A percentile compares a stretch with the other conserved stretches of the same genome.
phyloP scores from a whole-genome alignment of 768 basidiomycete species.

The Lenzites betulinus region DNA sequence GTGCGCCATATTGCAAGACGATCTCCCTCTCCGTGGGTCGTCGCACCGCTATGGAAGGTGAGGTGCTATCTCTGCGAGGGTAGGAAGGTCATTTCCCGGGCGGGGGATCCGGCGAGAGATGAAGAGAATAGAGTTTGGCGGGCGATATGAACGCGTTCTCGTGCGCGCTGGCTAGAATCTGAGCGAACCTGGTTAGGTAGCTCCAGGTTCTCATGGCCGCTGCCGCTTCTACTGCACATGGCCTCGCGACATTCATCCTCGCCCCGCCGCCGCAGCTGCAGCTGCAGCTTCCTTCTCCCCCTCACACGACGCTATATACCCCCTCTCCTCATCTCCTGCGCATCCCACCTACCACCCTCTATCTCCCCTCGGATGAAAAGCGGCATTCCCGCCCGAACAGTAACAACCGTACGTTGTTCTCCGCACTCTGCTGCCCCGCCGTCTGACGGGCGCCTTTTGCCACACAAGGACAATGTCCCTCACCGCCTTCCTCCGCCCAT shows the following conservation, averaged over 20 bases:
- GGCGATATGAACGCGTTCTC: slow-evolving; percentile 15
- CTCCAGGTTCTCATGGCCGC: slow-evolving; percentile 6
- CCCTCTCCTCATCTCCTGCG: neutral
- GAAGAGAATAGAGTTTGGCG: slow-evolving; percentile 3
- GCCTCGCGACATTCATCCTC: neutral
- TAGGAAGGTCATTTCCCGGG: neutral
- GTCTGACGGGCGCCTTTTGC: slow-evolving; percentile 2
- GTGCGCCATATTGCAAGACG: neutral
- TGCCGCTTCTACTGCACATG: slow-evolving; percentile 3
- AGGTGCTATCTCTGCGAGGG: neutral
- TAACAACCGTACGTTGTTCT: neutral
- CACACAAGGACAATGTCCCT: neutral
- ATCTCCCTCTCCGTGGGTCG: neutral
- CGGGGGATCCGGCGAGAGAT: neutral
- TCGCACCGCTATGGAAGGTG: neutral
- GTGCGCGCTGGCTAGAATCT: neutral
- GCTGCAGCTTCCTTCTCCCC: neutral
- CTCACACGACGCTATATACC: neutral
- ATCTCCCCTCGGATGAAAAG: neutral
- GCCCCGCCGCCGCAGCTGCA: slow-evolving; percentile 2
- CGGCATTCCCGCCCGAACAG: no score
- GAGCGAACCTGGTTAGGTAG: neutral
- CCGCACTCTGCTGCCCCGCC: neutral
- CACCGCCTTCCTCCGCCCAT: neutral
- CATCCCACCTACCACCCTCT: neutral